Evolutionary conservation across 805 yeast species (phyloP).

Genomic region (Yamadazyma olivae): DNA sequence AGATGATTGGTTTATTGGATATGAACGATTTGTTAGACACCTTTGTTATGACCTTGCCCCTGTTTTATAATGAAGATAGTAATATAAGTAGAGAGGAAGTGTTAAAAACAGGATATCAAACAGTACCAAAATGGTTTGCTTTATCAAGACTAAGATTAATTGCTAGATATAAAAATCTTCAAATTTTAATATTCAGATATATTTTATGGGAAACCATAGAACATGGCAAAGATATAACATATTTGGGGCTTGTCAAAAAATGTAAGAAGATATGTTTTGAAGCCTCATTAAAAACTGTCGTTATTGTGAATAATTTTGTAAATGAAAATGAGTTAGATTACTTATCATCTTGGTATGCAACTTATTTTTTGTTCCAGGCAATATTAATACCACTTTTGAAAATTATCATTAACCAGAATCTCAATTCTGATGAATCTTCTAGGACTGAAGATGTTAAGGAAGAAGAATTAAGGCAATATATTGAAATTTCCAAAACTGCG

Average conservation of each 20-base stretch:
- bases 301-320: conserved; percentile 12
- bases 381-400: conserved; percentile 16
- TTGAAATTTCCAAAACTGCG: conserved; percentile 12
- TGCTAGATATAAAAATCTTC: conserved; percentile 16
- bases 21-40: conserved; percentile 16
- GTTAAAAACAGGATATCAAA: conserved; percentile 8
- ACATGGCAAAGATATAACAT: conserved; percentile 11
- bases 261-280: conserved; percentile 15
- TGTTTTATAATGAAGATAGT: conserved; percentile 15
- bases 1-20: conserved; percentile 19
- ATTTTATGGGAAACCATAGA: conserved; percentile 19
- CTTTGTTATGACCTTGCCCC: conserved; percentile 13
- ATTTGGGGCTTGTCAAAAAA: conserved; percentile 14
- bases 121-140: conserved; percentile 17
- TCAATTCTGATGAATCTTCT: neutral
- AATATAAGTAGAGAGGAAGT: conserved; percentile 6
- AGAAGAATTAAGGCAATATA: conserved; percentile 13
- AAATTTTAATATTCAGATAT: conserved; percentile 17
- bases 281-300: conserved; percentile 14
- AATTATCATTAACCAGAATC: conserved; percentile 13
- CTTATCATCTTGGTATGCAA: conserved; percentile 16
- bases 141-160: conserved; percentile 16
- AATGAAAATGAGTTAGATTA: conserved; percentile 13
- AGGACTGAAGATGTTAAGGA: conserved; percentile 2
- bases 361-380: conserved; percentile 19